A percentile compares a stretch with the other conserved stretches of the same genome.
Evolutionary conservation across 2,329 filamentous ascomycete genomes (phyloP).

Genomic region (Aureobasidium uvarum): DNA sequence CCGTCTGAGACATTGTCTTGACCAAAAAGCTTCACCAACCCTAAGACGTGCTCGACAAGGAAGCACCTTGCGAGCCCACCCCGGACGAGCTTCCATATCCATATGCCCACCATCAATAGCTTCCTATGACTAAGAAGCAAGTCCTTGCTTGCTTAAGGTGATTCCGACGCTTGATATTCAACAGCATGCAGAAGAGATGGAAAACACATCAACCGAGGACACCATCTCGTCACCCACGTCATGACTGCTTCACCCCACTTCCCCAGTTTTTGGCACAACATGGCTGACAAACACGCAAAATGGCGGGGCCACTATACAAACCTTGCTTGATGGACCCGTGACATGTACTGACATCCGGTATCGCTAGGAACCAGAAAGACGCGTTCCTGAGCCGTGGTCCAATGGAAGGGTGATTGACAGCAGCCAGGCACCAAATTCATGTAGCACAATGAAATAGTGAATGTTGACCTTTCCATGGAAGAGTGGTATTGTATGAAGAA

Average conservation of each 20-base stretch:
- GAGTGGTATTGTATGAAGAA: background rate
- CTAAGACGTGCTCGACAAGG: background rate
- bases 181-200: background rate
- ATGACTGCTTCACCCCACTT: conserved; percentile 11
- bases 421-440: background rate
- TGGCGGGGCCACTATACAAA: conserved; percentile 18
- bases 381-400: background rate
- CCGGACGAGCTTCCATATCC: background rate
- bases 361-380: background rate
- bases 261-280: conserved; percentile 13
- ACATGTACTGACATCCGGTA: background rate
- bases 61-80: background rate
- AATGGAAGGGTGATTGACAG: background rate
- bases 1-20: conserved; percentile 12
- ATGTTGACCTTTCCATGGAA: background rate
- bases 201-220: background rate
- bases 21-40: background rate
- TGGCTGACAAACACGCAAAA: background rate
- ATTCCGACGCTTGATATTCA: background rate
- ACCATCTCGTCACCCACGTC: conserved; percentile 1
- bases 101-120: background rate
- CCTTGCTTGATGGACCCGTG: background rate
- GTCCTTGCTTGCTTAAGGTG: background rate
- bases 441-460: background rate
- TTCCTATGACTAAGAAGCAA: background rate